Percentiles rank a stretch among this genome's conserved stretches.
These are phyloP conservation scores for Chlorella sp. DNA, from an alignment of 139 green algal species.

Conservation along the genomic window DNA sequence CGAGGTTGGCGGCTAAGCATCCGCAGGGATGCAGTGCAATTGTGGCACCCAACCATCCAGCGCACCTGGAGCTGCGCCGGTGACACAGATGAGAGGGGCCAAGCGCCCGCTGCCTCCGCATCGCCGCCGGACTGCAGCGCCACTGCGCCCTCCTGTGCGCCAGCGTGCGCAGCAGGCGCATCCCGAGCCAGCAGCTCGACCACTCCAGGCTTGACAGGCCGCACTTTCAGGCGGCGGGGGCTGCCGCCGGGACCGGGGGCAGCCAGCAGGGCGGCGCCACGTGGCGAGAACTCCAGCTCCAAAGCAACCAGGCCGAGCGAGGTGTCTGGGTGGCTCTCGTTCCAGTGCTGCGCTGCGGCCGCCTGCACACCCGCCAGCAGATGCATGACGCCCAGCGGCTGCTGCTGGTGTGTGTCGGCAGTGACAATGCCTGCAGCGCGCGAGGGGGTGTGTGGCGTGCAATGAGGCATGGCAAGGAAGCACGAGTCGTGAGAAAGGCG, in stretches of 20 bases:
- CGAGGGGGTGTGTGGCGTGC: neutral
- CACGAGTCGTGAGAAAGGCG: neutral
- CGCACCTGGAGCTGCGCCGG: constrained; percentile 22
- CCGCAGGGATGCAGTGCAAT: too few relatives aligned
- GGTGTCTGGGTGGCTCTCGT: constrained; percentile 17
- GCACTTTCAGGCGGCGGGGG: constrained; percentile 13
- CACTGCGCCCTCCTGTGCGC: neutral
- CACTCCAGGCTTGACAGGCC: neutral
- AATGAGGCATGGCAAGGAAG: neutral
- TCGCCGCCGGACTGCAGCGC: neutral
- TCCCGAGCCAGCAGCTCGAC: constrained; percentile 34
- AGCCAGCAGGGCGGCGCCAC: constrained; percentile 25
- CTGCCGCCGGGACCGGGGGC: neutral
- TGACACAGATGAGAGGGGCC: constrained; percentile 10
- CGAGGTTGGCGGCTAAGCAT: too few relatives aligned
- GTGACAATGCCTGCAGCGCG: constrained; percentile 11
- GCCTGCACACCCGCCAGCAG: constrained; percentile 31
- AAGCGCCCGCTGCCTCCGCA: neutral
- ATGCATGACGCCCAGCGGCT: constrained; percentile 36
- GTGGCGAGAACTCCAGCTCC: constrained; percentile 19
- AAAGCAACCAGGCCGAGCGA: constrained; percentile 21
- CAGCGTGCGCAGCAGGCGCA: neutral
- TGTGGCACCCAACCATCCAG: neutral
- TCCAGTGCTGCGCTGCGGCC: constrained; percentile 16
- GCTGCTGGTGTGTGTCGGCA: constrained; percentile 7